Evolutionary conservation across 1,139 yeast species (phyloP).

Genomic region (Meyerozyma athensensis): DNA sequence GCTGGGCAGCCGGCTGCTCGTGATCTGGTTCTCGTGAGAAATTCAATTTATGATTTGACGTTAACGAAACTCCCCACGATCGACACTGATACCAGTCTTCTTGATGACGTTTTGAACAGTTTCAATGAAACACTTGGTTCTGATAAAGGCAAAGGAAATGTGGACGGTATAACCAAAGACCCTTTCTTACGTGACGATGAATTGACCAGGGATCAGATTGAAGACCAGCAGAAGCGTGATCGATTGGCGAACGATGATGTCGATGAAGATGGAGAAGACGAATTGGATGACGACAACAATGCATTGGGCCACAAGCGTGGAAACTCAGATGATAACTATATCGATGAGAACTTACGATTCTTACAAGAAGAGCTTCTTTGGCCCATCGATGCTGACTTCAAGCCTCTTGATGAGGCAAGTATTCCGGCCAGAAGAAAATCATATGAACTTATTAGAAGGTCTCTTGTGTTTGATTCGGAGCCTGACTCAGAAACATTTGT

Average conservation of each 20-base stretch:
- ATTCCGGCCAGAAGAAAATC: neutral
- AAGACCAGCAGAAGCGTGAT: slow-evolving; percentile 29
- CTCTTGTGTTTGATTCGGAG: neutral
- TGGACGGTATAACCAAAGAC: slow-evolving; percentile 18
- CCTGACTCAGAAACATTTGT: slow-evolving; percentile 15
- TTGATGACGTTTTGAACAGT: slow-evolving; percentile 30
- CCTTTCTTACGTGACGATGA: slow-evolving; percentile 43
- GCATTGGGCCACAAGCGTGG: slow-evolving; percentile 2
- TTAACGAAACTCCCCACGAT: slow-evolving; percentile 26
- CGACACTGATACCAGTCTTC: slow-evolving; percentile 28
- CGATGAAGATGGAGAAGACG: slow-evolving; percentile 3
- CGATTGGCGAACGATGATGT: slow-evolving; percentile 15
- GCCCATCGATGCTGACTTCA: slow-evolving; percentile 21
- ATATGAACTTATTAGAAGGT: neutral
- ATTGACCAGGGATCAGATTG: slow-evolving; percentile 38
- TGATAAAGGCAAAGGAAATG: slow-evolving; percentile 7
- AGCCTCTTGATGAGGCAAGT: slow-evolving; percentile 2
- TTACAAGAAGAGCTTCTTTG: slow-evolving; percentile 30
- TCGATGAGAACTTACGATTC: slow-evolving; percentile 33
- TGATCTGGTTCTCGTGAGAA: neutral
- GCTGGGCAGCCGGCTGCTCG: neutral
- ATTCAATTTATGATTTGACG: slow-evolving; percentile 10
- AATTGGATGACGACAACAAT: neutral
- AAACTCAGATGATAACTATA: slow-evolving; percentile 22
- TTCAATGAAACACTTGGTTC: slow-evolving; percentile 24